These are phyloP conservation scores for Pouteria glomerata DNA, from an alignment of 148 eudicot genomes.

Conservation along the genomic window DNA sequence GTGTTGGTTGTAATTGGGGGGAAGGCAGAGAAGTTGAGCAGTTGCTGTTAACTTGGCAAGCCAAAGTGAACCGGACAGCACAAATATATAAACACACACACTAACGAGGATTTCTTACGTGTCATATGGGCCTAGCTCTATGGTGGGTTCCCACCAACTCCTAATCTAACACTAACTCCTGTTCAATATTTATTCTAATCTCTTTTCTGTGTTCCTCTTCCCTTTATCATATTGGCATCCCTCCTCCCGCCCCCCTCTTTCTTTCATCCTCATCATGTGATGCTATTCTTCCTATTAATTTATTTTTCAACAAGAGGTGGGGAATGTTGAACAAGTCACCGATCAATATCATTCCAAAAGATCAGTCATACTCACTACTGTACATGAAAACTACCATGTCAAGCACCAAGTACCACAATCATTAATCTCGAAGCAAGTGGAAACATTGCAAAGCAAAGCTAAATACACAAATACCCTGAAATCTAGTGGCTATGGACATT, in stretches of 20 bases:
- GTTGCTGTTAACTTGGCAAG: constrained; percentile 29
- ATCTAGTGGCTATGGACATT: neutral
- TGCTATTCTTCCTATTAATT: constrained; percentile 14
- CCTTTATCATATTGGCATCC: constrained; percentile 20
- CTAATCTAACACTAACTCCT: constrained; percentile 21
- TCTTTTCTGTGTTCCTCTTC: constrained; percentile 10
- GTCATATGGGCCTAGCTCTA: constrained; percentile 26
- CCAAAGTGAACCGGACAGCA: constrained; percentile 15
- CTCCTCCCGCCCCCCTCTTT: neutral
- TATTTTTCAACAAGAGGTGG: constrained; percentile 18
- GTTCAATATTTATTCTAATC: constrained; percentile 24
- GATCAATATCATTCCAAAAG: constrained; percentile 10
- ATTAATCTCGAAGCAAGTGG: constrained; percentile 18
- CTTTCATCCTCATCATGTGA: constrained; percentile 22
- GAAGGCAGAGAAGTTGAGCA: constrained; percentile 22
- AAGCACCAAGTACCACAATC: neutral
- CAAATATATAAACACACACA: constrained; percentile 15
- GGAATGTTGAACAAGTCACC: constrained; percentile 20
- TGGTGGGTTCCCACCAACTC: constrained; percentile 45
- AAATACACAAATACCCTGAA: constrained; percentile 2
- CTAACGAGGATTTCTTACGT: constrained; percentile 27
- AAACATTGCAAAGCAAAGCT: constrained; percentile 11
- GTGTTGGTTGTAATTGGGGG: constrained; percentile 14
- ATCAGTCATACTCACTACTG: constrained; percentile 1
- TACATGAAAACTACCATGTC: constrained; percentile 6